A percentile compares a stretch with the other conserved stretches of the same genome.
phyloP scores from a whole-genome alignment of 1,284 basidiomycete genomes.

The Porodaedalea pini region DNA sequence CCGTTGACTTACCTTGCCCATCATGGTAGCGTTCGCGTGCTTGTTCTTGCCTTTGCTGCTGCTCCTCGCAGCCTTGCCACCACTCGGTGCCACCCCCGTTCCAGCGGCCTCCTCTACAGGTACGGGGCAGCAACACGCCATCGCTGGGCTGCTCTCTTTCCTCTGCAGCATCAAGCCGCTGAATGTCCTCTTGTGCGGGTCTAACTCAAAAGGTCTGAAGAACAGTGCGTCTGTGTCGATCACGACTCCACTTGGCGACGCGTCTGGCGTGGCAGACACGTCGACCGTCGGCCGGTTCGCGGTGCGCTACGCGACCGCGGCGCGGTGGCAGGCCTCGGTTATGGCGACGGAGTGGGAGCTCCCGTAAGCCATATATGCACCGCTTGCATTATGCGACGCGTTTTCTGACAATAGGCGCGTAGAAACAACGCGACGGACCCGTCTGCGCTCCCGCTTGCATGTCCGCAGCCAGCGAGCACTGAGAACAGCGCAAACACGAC shows the following conservation, averaged over 20 bases:
- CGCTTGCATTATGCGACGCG: not conserved
- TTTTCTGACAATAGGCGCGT: conserved; percentile 3
- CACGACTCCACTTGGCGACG: conserved; percentile 49
- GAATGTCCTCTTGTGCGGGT: conserved; percentile 7
- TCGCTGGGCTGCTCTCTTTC: conserved; percentile 9
- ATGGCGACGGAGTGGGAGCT: conserved; percentile 53
- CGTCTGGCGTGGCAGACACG: conserved; percentile 47
- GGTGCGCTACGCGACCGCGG: conserved; percentile 61
- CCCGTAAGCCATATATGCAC: conserved; percentile 45
- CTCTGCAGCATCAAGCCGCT: conserved; percentile 16
- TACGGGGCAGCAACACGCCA: conserved; percentile 6
- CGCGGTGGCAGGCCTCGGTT: conserved; percentile 56
- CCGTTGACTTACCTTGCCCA: not conserved
- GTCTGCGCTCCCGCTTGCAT: conserved; percentile 61
- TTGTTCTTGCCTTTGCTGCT: not conserved
- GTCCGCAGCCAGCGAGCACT: conserved; percentile 56
- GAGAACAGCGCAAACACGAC: conserved; percentile 44
- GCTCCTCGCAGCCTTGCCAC: not conserved
- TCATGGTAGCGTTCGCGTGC: conserved; percentile 2
- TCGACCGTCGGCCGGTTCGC: conserved; percentile 51
- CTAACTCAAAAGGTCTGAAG: not conserved
- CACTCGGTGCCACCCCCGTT: conserved; percentile 1
- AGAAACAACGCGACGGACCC: conserved; percentile 53
- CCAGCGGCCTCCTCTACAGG: conserved; percentile 4
- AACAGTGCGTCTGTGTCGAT: not conserved